Conservation (phyloP, 768 basidiomycete genomes). For the Kwoniella shandongensis region DNA sequence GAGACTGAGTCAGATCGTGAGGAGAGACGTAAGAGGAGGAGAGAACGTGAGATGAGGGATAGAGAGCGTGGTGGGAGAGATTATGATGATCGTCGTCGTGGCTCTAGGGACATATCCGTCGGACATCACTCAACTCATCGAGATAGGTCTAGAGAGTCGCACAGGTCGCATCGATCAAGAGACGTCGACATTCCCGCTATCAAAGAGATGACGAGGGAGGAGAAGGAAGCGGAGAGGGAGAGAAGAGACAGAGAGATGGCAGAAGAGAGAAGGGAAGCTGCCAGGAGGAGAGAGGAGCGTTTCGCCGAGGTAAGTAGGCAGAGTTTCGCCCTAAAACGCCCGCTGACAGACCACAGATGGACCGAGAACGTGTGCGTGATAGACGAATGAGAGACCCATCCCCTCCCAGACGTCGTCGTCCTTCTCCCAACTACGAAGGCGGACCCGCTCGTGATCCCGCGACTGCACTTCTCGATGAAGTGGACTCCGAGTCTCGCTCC, state of each 20-base stretch:
- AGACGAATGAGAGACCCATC: conserved; percentile 21
- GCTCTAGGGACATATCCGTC: conserved; percentile 54
- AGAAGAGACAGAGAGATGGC: conserved; percentile 44
- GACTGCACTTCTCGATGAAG: conserved; percentile 66
- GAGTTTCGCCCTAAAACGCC: neutral
- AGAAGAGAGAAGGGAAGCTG: conserved; percentile 39
- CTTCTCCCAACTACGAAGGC: conserved; percentile 31
- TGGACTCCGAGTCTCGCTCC: conserved; percentile 96
- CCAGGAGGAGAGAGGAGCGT: conserved; percentile 21
- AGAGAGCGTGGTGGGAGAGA: conserved; percentile 24
- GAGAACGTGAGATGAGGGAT: conserved; percentile 28
- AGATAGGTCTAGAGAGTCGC: conserved; percentile 39
- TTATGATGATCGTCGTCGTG: conserved; percentile 20
- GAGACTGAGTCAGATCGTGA: conserved; percentile 28
- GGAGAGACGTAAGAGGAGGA: conserved; percentile 26
- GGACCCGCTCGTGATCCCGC: conserved; percentile 20
- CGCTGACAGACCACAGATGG: conserved; percentile 25
- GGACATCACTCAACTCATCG: conserved; percentile 8
- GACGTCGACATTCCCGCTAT: conserved; percentile 17
- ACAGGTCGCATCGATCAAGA: conserved; percentile 21
- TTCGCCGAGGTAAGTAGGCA: conserved; percentile 24
- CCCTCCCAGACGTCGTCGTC: conserved; percentile 31
- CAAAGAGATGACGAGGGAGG: conserved; percentile 42
- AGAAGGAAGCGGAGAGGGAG: conserved; percentile 45
- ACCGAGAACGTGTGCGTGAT: conserved; percentile 32